Conservation (phyloP, 495 filamentous ascomycete genomes). For the Annulohypoxylon stygium region DNA sequence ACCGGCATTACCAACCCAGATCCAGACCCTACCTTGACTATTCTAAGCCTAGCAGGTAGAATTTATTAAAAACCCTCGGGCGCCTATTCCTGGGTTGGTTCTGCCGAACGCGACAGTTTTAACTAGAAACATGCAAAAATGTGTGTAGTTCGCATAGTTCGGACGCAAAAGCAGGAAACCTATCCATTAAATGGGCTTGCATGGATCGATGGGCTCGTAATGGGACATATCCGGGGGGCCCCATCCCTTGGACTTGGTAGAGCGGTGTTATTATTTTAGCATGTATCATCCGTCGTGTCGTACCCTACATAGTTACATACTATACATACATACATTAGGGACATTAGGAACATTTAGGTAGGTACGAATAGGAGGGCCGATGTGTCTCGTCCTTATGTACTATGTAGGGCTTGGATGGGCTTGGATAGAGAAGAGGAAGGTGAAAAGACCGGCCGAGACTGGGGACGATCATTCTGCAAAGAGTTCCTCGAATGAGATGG, state of each 20-base stretch:
- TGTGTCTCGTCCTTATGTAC: constrained; percentile 20
- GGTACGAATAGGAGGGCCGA: constrained; percentile 23
- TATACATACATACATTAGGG: background rate
- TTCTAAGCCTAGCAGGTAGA: constrained; percentile 1
- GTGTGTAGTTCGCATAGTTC: constrained; percentile 44
- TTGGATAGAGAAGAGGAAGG: constrained; percentile 35
- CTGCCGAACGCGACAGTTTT: constrained; percentile 36
- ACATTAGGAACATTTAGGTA: background rate
- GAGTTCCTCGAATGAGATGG: constrained; percentile 36
- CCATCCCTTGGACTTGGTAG: constrained; percentile 41
- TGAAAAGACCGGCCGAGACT: constrained; percentile 48
- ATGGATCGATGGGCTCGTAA: constrained; percentile 50
- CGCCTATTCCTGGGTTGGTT: constrained; percentile 24
- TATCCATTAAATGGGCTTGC: constrained; percentile 33
- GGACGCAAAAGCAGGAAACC: constrained; percentile 41
- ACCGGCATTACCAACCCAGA: constrained; percentile 13
- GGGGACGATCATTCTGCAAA: constrained; percentile 44
- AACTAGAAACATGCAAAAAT: constrained; percentile 28
- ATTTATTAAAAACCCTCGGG: constrained; percentile 25
- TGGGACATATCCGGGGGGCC: constrained; percentile 36
- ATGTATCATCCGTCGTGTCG: constrained; percentile 8
- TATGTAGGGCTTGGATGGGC: constrained; percentile 6
- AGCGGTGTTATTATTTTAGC: constrained; percentile 35
- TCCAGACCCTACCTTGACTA: background rate
- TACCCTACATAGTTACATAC: constrained; percentile 10